phyloP scores from a whole-genome alignment of 345 rosid species.

The Eucalyptus marginata region DNA sequence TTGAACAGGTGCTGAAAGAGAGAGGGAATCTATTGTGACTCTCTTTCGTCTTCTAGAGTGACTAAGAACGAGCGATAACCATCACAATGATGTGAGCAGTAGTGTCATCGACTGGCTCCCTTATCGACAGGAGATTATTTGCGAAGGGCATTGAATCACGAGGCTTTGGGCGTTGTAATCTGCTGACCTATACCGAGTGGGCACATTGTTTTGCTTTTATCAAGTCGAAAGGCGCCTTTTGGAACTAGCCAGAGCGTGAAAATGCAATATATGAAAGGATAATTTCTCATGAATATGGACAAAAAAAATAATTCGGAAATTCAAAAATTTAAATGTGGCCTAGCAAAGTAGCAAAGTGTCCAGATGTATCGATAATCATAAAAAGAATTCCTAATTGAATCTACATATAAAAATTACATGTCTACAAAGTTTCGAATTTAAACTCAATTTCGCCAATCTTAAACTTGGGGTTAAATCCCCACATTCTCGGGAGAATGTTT shows the following conservation, averaged over 20 bases:
- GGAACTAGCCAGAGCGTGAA: background rate
- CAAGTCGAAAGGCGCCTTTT: background rate
- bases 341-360: background rate
- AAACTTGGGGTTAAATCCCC: no score
- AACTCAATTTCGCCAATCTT: no score
- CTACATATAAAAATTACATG: background rate
- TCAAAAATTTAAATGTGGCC: background rate
- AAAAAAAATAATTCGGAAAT: background rate
- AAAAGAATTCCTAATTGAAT: background rate
- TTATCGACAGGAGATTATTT: background rate
- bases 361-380: background rate
- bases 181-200: background rate
- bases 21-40: no score
- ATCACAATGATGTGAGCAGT: background rate
- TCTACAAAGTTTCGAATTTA: background rate
- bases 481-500: no score
- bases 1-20: background rate
- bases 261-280: background rate
- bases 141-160: background rate
- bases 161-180: background rate
- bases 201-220: background rate
- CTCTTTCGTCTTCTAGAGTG: background rate
- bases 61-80: background rate
- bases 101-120: background rate
- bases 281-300: background rate